Evolutionary conservation across 108 stramenopile genomes (phyloP), one percentile per base, ranked within the genome.

Genomic region (Skeletonema potamos): DNA sequence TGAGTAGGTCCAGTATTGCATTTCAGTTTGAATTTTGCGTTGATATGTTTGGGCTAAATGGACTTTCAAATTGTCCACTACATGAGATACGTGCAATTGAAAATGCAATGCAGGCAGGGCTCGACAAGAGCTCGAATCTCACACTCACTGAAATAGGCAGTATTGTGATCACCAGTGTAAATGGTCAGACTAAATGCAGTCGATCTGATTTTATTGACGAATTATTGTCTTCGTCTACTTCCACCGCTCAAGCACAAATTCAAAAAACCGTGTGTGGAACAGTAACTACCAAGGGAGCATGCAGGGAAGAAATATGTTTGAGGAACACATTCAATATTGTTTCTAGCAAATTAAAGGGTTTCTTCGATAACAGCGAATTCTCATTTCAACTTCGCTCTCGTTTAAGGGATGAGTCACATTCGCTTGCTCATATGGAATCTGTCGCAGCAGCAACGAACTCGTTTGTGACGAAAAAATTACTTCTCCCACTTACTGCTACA

Each of bases 21-120:
- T 66, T 66, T 33, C 54, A 66, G 17, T 66, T 66, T 55, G 66
- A 66, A 20, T 66, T 66, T 55, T 66, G 66, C 26, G 30, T 66
- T 20, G 30, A 32, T 9, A 18, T 66, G 1, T 66, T 30, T 9
- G 66, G 54, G n/a, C 24, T 66, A 4, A 17, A 54, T 55, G 27
- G 20, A 9, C 54, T 22, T 54, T 54, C 24, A 9, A n/a, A 20
- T 44, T 66, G 66, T 30, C 48, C 66, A 18, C 3, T 66, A 8
- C 6, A 18, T 2, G 66, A 66, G 34, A 66, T 66, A 10, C 30
- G 6, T 22, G 9, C 30, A 1, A 34, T 66, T 30, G 48, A 66
- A 27, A 34, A 18, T 30, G 54, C 51, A 55, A 55, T 66, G 48
- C 48, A 66, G 30, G 29, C 24, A 33, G 66, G 66, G n/a, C 54